phyloP scores from a whole-genome alignment of 768 basidiomycete species.

The Mycena capillaripes region DNA sequence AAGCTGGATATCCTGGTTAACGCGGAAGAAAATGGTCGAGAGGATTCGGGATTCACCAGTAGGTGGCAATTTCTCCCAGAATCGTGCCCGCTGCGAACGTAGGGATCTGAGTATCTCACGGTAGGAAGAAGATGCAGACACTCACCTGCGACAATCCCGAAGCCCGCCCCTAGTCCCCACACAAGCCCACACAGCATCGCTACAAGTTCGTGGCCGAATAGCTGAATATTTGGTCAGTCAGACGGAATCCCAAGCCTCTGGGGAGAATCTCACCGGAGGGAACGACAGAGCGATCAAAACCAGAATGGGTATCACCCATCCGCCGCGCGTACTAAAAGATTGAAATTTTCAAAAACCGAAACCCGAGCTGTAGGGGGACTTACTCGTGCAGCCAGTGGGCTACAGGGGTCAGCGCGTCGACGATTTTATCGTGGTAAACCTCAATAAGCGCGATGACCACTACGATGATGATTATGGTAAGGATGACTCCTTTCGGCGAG shows the following conservation, averaged over 20 bases:
- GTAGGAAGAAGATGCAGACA: neutral
- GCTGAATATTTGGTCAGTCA: conserved; percentile 15
- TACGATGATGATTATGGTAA: conserved; percentile 41
- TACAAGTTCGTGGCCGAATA: conserved; percentile 64
- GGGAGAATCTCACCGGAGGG: conserved; percentile 46
- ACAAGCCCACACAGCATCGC: conserved; percentile 58
- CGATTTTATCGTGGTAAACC: conserved; percentile 55
- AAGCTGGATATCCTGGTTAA: too few species aligned
- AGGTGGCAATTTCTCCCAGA: conserved; percentile 55
- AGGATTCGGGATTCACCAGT: too few species aligned
- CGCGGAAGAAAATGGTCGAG: too few species aligned
- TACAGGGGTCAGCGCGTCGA: conserved; percentile 54
- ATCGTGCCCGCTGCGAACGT: conserved; percentile 44
- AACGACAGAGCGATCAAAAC: conserved; percentile 60
- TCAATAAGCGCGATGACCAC: conserved; percentile 49
- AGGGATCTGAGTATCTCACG: neutral
- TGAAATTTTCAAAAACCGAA: neutral
- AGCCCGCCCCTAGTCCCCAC: conserved; percentile 61
- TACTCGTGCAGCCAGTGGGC: conserved; percentile 52
- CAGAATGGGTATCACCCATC: conserved; percentile 60
- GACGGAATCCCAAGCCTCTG: neutral
- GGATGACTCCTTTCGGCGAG: neutral
- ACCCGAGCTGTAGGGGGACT: neutral
- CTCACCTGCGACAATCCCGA: conserved; percentile 53
- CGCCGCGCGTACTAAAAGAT: conserved; percentile 35